Percentiles rank a stretch among this genome's conserved stretches.
These are phyloP conservation scores for Carpinus viminea DNA, from an alignment of 306 rosid genomes.

Conservation along the genomic window DNA sequence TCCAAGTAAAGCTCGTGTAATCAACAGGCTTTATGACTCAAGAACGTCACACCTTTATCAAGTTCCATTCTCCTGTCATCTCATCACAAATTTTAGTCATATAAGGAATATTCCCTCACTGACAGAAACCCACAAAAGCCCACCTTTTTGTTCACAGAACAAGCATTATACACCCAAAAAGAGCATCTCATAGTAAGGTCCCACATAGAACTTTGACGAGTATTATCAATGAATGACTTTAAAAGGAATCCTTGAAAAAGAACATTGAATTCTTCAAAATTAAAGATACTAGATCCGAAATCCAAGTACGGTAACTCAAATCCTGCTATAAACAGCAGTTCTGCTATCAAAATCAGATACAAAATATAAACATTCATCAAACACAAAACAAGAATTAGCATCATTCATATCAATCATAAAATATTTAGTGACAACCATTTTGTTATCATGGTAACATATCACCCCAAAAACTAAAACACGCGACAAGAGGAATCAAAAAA, in stretches of 20 bases:
- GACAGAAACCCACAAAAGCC: constrained; percentile 24
- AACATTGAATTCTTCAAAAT: neutral
- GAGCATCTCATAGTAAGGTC: constrained; percentile 28
- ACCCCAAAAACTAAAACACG: constrained; percentile 5
- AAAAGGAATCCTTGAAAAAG: constrained; percentile 13
- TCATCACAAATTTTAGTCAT: constrained; percentile 10
- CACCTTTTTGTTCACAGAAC: constrained; percentile 24
- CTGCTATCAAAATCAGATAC: constrained; percentile 22
- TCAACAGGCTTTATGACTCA: neutral
- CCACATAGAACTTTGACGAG: constrained; percentile 4
- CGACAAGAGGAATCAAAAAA: constrained; percentile 10
- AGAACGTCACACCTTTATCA: neutral
- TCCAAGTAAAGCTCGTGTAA: neutral
- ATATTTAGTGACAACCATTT: constrained; percentile 13
- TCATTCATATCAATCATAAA: constrained; percentile 12
- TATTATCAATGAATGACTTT: neutral
- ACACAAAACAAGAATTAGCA: constrained; percentile 2
- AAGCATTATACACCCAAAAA: constrained; percentile 22
- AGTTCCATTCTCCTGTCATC: constrained; percentile 21
- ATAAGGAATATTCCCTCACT: constrained; percentile 19
- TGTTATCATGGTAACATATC: neutral
- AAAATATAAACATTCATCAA: constrained; percentile 7
- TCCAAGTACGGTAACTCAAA: constrained; percentile 8
- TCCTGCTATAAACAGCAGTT: constrained; percentile 18
- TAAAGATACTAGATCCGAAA: constrained; percentile 6